Base-by-base conservation (phyloP, 768 basidiomycete genomes). In the Russula foetens region DNA sequence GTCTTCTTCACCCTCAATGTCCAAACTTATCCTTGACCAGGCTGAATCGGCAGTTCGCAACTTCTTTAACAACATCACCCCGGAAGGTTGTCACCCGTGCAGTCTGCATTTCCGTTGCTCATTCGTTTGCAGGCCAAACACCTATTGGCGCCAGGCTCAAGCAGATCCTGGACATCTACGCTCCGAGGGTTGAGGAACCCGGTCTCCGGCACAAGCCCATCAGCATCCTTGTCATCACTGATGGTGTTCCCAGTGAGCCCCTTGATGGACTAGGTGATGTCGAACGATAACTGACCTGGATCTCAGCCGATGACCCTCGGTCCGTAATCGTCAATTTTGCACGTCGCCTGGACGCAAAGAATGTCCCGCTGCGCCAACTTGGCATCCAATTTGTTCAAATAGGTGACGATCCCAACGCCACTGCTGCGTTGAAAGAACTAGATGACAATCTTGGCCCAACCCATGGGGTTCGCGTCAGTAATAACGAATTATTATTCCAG, bases 351-450 rank as follows among this genome's bases (percentile, higher is more conserved):
- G 75, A 76, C 53, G 53, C 56, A 21, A 69, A 66, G 2, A 67
- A 70, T 23, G 71, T 68, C 50, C 72, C 74, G 1, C 58, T 70
- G 38, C 68, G 67, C 38, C 71, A 74, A 65, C 61, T 76, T 12
- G 71, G 73, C 21, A 63, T 75, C 15, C 73, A 76, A 47, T 75
- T 79, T 48, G 65, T 79, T 15, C 77, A 77, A 67, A 75, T 78
- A 24, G 77, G 77, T 0, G 64, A 71, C 35, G 68, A 67, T 19
- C 26, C n/a, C 2, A 65, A 38, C 29, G 73, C 74, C 6, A 56
- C 72, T 4, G 69, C 67, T 55, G 74, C 73, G 28, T 63, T 77
- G 47, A 65, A 48, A 43, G 59, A 66, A 50, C 46, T 66, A 3
- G 65, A 66, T 21, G 63, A 61, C n/a, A 4, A 50, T 1, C 59